A percentile compares a stretch with the other conserved stretches of the same genome.
Evolutionary conservation across 2,329 filamentous ascomycete genomes (phyloP).

Genomic region (Talaromyces verruculosus): DNA sequence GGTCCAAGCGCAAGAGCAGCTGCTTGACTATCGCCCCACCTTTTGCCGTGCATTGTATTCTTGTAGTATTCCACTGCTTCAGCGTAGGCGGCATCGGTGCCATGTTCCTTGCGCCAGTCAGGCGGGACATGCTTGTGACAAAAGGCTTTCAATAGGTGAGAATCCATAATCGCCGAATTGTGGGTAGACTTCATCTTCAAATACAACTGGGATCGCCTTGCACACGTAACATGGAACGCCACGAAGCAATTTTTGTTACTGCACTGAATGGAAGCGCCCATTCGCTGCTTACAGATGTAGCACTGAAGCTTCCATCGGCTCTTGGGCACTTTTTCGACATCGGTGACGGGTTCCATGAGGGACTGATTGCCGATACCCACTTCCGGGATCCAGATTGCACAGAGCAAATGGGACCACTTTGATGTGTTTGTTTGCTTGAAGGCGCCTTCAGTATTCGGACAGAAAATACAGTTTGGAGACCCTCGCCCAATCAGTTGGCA

Average conservation of each 20-base stretch:
- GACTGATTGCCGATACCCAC: constrained; percentile 93
- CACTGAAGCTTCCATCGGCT: constrained; percentile 90
- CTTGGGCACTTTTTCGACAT: constrained; percentile 95
- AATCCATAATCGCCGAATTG: constrained; percentile 73
- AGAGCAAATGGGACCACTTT: constrained; percentile 95
- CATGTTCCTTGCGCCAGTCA: constrained; percentile 84
- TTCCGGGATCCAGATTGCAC: constrained; percentile 98
- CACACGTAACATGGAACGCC: constrained; percentile 96
- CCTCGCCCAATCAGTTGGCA: constrained; percentile 93
- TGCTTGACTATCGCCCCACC: constrained; percentile 89
- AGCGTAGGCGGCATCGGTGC: constrained; percentile 74
- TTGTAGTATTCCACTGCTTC: constrained; percentile 89
- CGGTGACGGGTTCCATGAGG: constrained; percentile 97
- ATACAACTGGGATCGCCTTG: constrained; percentile 80
- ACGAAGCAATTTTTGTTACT: constrained; percentile 96
- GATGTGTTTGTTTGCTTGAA: constrained; percentile 98
- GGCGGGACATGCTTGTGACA: constrained; percentile 92
- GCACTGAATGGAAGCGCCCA: constrained; percentile 98
- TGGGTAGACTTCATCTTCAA: constrained; percentile 96
- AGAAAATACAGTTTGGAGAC: constrained; percentile 95
- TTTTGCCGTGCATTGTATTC: constrained; percentile 79
- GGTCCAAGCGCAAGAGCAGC: constrained; percentile 79
- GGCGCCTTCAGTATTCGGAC: constrained; percentile 92
- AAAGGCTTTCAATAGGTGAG: constrained; percentile 84
- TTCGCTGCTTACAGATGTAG: constrained; percentile 95